phyloP scores from a whole-genome alignment of 2,329 filamentous ascomycete genomes.

The Fusarium buharicum region DNA sequence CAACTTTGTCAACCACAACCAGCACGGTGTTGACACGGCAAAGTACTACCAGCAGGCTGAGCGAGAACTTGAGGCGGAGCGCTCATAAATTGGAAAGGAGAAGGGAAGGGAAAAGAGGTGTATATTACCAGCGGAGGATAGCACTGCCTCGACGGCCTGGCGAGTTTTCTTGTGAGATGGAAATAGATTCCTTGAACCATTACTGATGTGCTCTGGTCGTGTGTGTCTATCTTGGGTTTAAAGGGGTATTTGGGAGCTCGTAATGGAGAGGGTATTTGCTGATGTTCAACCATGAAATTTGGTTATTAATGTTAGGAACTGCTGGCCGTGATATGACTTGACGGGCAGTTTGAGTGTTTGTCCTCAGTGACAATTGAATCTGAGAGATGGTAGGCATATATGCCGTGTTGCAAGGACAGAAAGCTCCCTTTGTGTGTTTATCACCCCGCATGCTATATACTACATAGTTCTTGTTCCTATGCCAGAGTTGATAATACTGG shows the following conservation, averaged over 20 bases:
- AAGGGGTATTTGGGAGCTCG: not conserved
- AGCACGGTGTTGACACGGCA: constrained; percentile 96
- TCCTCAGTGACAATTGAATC: no score
- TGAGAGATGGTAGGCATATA: no score
- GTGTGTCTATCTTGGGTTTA: not conserved
- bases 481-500: no score
- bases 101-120: constrained; percentile 27
- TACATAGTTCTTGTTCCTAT: no score
- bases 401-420: no score
- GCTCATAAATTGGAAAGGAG: constrained; percentile 19
- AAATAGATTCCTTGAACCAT: constrained; percentile 40
- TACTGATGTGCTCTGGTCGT: not conserved
- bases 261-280: not conserved
- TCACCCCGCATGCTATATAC: no score
- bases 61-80: constrained; percentile 86
- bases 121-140: constrained; percentile 43
- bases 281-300: not conserved
- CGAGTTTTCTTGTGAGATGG: constrained; percentile 38
- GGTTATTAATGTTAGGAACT: not conserved
- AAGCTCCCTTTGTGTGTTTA: no score
- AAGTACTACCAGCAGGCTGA: constrained; percentile 99
- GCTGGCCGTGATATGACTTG: not conserved
- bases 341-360: no score
- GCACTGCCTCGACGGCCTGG: constrained; percentile 35
- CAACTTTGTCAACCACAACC: constrained; percentile 96